phyloP scores from a whole-genome alignment of 163 green algal species.

The Prototheca wickerhamii region DNA sequence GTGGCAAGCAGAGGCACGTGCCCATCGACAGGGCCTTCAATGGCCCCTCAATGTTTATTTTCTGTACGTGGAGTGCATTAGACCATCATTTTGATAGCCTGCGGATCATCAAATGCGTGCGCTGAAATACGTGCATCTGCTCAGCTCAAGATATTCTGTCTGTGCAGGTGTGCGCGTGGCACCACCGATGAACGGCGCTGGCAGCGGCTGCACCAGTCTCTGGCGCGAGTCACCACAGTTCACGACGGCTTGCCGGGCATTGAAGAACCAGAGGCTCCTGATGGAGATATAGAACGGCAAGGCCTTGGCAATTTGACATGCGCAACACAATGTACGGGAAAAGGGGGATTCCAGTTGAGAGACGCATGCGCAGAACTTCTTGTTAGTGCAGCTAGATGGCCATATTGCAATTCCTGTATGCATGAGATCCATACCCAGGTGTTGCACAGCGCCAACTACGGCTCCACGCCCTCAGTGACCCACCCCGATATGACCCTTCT shows the following conservation, averaged over 20 bases:
- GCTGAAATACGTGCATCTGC: no score
- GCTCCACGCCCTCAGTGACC: no score
- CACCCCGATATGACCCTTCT: no score
- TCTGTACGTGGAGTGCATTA: conserved; percentile 38
- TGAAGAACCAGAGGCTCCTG: not conserved
- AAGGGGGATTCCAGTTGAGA: not conserved
- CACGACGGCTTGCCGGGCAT: conserved; percentile 23
- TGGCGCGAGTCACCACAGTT: conserved; percentile 33
- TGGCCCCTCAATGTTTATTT: conserved; percentile 89
- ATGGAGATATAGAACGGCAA: not conserved
- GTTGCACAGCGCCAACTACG: no score
- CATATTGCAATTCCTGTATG: no score
- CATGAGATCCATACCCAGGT: no score
- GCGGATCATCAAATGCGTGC: no score
- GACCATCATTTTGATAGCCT: not conserved
- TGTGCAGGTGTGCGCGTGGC: conserved; percentile 30
- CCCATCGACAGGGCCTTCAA: conserved; percentile 75
- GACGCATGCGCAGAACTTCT: not conserved
- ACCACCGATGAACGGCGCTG: conserved; percentile 54
- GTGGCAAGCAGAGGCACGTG: conserved; percentile 85
- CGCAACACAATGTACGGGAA: not conserved
- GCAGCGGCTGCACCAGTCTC: conserved; percentile 34
- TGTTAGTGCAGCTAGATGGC: not conserved
- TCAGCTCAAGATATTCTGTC: no score
- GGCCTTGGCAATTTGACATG: not conserved